Evolutionary conservation across 2,329 filamentous ascomycete species (phyloP), one percentile per base, ranked within the genome.

Genomic region (Onygenales sp.): DNA sequence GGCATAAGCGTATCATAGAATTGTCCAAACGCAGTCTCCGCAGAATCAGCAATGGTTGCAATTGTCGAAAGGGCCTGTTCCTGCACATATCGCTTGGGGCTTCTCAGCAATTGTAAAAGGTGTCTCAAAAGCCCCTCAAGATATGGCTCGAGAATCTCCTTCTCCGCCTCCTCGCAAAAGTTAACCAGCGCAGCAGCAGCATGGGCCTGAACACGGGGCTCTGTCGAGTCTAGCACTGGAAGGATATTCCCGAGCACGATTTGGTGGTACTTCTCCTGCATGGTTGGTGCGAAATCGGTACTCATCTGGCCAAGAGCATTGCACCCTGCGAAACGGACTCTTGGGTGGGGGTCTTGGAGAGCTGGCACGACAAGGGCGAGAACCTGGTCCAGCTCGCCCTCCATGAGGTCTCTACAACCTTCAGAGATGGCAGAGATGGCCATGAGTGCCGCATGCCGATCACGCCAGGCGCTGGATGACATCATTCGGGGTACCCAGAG

Each of bases 221-320:
- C 92, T 1, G 89, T 81, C 2, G 90, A 94, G 64, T 91, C 83
- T 5, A 98, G 80, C 0, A 96, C 92, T 1, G 92, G 91, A 52
- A 98, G 90, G 53, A 98, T 93, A 60, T 89, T 89, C 61, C 85
- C 89, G 50, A 98, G 79, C 13, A 98, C 88, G 44, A 85, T 79
- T 59, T 88, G 82, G 69, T 95, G 93, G 70, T 95, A 95, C 63
- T 95, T 93, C 61, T 89, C 87, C 72, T 98, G 93, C 92, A 98
- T 97, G 9, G 87, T 94, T 10, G 91, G 91, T 10, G 94, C 92
- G 69, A 98, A 98, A 67, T 98, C 93, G 35, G 93, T 98, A 75
- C 92, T 97, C 93, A 98, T 98, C 72, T 98, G 93, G 32, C 93
- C 93, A n/a, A 98, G 80, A 43, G 93, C 93, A 66, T 98, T 97